A percentile compares a stretch with the other conserved stretches of the same genome.
Evolutionary conservation across 768 basidiomycete species (phyloP).

Genomic region (Ramaria sp.): DNA sequence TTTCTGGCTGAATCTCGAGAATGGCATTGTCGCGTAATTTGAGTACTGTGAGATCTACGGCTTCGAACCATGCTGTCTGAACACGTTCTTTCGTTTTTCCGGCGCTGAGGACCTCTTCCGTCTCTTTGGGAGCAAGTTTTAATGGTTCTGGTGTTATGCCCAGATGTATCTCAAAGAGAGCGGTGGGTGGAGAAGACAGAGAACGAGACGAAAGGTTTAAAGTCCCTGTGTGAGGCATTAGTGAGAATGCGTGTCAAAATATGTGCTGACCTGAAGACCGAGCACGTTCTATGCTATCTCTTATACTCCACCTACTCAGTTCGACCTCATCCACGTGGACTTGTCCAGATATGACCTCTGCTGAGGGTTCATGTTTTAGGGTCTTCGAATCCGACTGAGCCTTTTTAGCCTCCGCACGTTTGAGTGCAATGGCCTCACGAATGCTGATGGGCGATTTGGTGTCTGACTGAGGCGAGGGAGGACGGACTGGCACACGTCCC

Average conservation of each 20-base stretch:
- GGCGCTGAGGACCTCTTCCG: constrained; percentile 21
- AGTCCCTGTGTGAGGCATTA: constrained; percentile 45
- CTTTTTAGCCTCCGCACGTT: constrained; percentile 70
- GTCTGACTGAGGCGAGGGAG: constrained; percentile 5
- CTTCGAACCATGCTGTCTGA: constrained; percentile 64
- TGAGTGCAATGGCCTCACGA: constrained; percentile 70
- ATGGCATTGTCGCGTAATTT: constrained; percentile 80
- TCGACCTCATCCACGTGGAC: constrained; percentile 30
- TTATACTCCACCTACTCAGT: constrained; percentile 54
- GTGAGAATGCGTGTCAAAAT: neutral
- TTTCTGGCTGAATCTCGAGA: constrained; percentile 67
- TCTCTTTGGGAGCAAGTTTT: constrained; percentile 40
- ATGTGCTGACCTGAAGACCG: constrained; percentile 60
- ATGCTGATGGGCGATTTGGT: constrained; percentile 31
- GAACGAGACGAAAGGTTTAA: constrained; percentile 69
- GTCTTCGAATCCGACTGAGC: constrained; percentile 18
- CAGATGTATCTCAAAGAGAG: constrained; percentile 71
- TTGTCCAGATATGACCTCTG: neutral
- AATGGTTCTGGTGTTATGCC: constrained; percentile 63
- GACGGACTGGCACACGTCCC: neutral
- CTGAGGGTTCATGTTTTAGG: neutral
- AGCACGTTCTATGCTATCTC: constrained; percentile 68
- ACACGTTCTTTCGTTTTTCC: constrained; percentile 27
- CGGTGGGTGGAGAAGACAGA: constrained; percentile 63
- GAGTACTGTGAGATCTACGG: constrained; percentile 62